Evolutionary conservation across 352 stramenopile species (phyloP).

Genomic region (Phytophthora pseudosyringae): DNA sequence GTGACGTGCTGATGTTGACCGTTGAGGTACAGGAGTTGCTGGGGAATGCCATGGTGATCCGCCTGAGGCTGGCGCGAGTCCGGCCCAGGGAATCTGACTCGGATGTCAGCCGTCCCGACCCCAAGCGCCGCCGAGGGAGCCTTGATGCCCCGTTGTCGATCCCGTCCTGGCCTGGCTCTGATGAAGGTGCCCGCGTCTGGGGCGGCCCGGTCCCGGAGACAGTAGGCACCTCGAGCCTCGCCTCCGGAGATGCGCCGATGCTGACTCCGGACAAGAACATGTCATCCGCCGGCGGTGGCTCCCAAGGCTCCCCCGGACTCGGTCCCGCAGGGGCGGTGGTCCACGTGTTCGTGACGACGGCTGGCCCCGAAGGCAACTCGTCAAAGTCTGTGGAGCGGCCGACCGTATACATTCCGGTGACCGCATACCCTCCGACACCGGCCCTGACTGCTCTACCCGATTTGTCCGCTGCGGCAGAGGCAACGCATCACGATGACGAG

Average conservation of each 20-base stretch:
- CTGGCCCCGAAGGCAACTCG: too few relatives aligned
- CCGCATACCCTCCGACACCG: too few relatives aligned
- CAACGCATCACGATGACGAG: too few relatives aligned
- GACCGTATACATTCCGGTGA: too few relatives aligned
- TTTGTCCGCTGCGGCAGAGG: too few relatives aligned
- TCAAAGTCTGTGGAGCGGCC: too few relatives aligned
- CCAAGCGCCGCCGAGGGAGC: not conserved
- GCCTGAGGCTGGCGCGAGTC: not conserved
- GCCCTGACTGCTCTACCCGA: too few relatives aligned
- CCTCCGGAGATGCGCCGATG: slow-evolving; percentile 6
- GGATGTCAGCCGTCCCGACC: not conserved
- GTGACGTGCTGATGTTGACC: too few relatives aligned
- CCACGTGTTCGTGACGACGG: too few relatives aligned
- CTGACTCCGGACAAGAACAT: slow-evolving; percentile 8
- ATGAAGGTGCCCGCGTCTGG: slow-evolving; percentile 6
- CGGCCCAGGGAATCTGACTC: slow-evolving; percentile 2
- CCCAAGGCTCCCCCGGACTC: too few relatives aligned
- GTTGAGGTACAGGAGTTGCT: too few relatives aligned
- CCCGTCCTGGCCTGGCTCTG: not conserved
- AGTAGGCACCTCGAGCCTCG: not conserved
- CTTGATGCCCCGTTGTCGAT: not conserved
- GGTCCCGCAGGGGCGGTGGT: too few relatives aligned
- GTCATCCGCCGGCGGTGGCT: not conserved
- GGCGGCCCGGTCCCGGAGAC: not conserved
- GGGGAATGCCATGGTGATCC: not conserved